Evolutionary conservation across 2,329 filamentous ascomycete species (phyloP).

Genomic region (Diatrype stigma): DNA sequence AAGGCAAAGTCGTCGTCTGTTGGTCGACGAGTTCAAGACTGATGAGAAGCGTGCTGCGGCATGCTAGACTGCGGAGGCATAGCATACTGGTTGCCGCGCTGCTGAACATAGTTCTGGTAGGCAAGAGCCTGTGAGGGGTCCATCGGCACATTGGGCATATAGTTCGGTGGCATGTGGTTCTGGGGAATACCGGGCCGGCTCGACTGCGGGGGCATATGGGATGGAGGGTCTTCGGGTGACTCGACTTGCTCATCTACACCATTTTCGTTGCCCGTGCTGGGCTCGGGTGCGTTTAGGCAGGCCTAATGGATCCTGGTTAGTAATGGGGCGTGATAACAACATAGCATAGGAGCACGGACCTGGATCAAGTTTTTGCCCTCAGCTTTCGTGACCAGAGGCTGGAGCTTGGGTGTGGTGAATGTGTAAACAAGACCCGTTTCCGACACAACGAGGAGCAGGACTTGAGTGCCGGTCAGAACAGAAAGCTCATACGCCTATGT

Average conservation of each 20-base stretch:
- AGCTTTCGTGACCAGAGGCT: conserved; percentile 95
- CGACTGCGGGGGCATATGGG: conserved; percentile 67
- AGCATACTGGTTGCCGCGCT: conserved; percentile 67
- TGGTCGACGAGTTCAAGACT: conserved; percentile 51
- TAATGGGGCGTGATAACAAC: conserved; percentile 5
- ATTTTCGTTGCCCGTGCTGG: conserved; percentile 74
- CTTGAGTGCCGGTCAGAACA: conserved; percentile 95
- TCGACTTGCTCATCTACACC: conserved; percentile 79
- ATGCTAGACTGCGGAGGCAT: conserved; percentile 76
- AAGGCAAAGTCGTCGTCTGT: conserved; percentile 28
- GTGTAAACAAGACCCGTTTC: conserved; percentile 97
- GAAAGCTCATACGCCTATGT: conserved; percentile 90
- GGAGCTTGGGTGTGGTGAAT: conserved; percentile 96
- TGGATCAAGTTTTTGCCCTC: conserved; percentile 99
- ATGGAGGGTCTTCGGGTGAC: conserved; percentile 83
- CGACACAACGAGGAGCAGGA: conserved; percentile 91
- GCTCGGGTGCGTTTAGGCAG: conserved; percentile 93
- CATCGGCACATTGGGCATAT: conserved; percentile 60
- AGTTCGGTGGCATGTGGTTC: conserved; percentile 61
- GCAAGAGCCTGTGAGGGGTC: conserved; percentile 76
- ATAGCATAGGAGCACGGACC: conserved; percentile 46
- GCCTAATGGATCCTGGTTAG: conserved; percentile 56
- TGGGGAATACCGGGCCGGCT: conserved; percentile 62
- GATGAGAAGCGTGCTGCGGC: conserved; percentile 78
- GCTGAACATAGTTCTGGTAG: conserved; percentile 80